Percentiles rank a stretch among this genome's conserved stretches.
Evolutionary conservation across 2,329 filamentous ascomycete genomes (phyloP).

Genomic region (Diaporthe eres): DNA sequence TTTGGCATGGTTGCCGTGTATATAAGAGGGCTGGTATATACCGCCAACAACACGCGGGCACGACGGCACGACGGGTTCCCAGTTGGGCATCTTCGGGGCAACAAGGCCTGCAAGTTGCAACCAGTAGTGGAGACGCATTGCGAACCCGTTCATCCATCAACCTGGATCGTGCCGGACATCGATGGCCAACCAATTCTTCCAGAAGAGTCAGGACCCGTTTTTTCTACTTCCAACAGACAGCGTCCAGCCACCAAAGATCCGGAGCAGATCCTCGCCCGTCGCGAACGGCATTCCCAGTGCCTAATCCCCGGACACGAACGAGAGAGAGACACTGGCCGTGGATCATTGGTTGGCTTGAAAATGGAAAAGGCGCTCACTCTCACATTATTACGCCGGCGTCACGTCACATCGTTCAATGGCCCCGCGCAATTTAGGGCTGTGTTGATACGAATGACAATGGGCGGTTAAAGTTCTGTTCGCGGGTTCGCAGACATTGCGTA

Average conservation of each 20-base stretch:
- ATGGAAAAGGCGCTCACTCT: neutral
- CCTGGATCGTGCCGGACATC: slow-evolving; percentile 33
- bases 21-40: slow-evolving; percentile 36
- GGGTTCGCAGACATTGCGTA: neutral
- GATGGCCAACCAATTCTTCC: slow-evolving; percentile 38
- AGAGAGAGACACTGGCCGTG: neutral
- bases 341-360: neutral
- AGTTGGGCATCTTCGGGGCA: slow-evolving; percentile 24
- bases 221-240: slow-evolving; percentile 14
- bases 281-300: slow-evolving; percentile 3
- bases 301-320: slow-evolving; percentile 28
- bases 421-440: slow-evolving; percentile 23
- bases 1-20: slow-evolving; percentile 23
- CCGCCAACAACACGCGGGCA: slow-evolving; percentile 4
- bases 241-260: slow-evolving; percentile 11
- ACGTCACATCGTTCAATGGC: slow-evolving; percentile 8
- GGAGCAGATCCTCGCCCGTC: slow-evolving; percentile 1
- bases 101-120: slow-evolving; percentile 9
- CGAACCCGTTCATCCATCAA: slow-evolving; percentile 33
- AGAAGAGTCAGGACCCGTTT: slow-evolving; percentile 27
- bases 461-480: neutral
- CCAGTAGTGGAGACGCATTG: slow-evolving; percentile 25
- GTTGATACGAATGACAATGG: slow-evolving; percentile 13
- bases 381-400: neutral
- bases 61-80: neutral